Evolutionary conservation across 495 filamentous ascomycete species (phyloP).

Genomic region (Opeltia flavorubescens): DNA sequence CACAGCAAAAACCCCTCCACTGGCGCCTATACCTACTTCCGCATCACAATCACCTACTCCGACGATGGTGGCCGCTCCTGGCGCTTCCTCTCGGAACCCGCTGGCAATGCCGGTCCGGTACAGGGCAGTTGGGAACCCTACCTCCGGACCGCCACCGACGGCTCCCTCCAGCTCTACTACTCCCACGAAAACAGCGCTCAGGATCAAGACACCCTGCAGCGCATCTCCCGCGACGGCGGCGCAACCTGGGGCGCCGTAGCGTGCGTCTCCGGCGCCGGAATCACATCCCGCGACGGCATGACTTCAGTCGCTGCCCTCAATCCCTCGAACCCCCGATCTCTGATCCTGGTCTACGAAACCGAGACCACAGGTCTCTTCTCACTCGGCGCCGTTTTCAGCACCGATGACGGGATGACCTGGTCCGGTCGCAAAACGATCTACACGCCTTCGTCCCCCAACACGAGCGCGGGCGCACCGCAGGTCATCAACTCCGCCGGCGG

Average conservation of each 20-base stretch:
- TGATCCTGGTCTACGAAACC: slow-evolving; percentile 36
- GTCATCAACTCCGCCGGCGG: slow-evolving; percentile 35
- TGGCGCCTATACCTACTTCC: slow-evolving; percentile 28
- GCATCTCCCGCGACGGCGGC: slow-evolving; percentile 32
- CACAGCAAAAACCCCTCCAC: slow-evolving; percentile 23
- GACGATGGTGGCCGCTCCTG: slow-evolving; percentile 31
- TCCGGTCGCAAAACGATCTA: slow-evolving; percentile 25
- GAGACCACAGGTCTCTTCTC: slow-evolving; percentile 24
- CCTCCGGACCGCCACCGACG: slow-evolving; percentile 25
- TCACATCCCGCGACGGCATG: slow-evolving; percentile 35
- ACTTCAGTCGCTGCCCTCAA: slow-evolving; percentile 27
- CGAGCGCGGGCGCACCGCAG: slow-evolving; percentile 35
- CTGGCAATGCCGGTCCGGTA: slow-evolving; percentile 15
- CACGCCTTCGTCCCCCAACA: slow-evolving; percentile 17
- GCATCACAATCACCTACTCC: slow-evolving; percentile 36
- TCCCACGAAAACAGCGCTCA: slow-evolving; percentile 26
- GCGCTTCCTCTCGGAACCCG: slow-evolving; percentile 32
- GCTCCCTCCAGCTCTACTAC: slow-evolving; percentile 35
- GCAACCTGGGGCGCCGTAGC: slow-evolving; percentile 24
- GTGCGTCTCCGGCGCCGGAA: slow-evolving; percentile 24
- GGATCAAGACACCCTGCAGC: slow-evolving; percentile 37
- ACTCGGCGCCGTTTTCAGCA: slow-evolving; percentile 28
- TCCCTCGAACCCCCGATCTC: slow-evolving; percentile 13
- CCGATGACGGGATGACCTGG: slow-evolving; percentile 34
- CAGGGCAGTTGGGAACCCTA: slow-evolving; percentile 40